These are phyloP conservation scores for Eutypa lata DNA, from an alignment of 2,329 filamentous ascomycete genomes.

Conservation along the genomic window DNA sequence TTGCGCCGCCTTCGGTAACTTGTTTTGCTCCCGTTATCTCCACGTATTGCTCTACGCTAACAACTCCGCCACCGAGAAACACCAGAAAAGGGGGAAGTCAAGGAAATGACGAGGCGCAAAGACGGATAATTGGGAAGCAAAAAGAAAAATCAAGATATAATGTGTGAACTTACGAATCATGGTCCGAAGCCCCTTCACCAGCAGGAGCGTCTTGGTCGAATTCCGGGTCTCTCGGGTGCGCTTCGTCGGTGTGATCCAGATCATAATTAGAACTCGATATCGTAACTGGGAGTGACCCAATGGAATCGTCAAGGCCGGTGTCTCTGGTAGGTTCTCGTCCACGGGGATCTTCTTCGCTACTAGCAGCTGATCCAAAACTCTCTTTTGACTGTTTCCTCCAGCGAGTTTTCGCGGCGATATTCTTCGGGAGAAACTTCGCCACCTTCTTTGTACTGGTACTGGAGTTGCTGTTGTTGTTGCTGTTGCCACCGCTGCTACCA, in stretches of 20 bases:
- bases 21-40: no score
- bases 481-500: slow-evolving; percentile 8
- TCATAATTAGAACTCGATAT: slow-evolving; percentile 21
- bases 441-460: slow-evolving; percentile 12
- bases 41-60: no score
- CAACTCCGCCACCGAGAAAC: background rate
- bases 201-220: background rate
- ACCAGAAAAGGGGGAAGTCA: background rate
- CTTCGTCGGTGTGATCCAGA: slow-evolving; percentile 5
- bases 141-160: background rate
- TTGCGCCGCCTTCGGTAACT: no score
- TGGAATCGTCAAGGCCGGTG: background rate
- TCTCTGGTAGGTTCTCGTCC: slow-evolving; percentile 21
- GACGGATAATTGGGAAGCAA: background rate
- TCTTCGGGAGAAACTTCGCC: slow-evolving; percentile 45
- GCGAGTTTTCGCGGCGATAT: slow-evolving; percentile 44
- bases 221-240: background rate
- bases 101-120: background rate
- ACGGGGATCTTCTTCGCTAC: slow-evolving; percentile 27
- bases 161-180: background rate
- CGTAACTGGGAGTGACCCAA: slow-evolving; percentile 12
- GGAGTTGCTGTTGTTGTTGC: background rate
- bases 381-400: slow-evolving; percentile 44
- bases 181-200: background rate
- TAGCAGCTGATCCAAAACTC: slow-evolving; percentile 27